Evolutionary conservation across 1,284 basidiomycete genomes (phyloP), one percentile per base, ranked within the genome.

Genomic region (Malassezia pachydermatis): DNA sequence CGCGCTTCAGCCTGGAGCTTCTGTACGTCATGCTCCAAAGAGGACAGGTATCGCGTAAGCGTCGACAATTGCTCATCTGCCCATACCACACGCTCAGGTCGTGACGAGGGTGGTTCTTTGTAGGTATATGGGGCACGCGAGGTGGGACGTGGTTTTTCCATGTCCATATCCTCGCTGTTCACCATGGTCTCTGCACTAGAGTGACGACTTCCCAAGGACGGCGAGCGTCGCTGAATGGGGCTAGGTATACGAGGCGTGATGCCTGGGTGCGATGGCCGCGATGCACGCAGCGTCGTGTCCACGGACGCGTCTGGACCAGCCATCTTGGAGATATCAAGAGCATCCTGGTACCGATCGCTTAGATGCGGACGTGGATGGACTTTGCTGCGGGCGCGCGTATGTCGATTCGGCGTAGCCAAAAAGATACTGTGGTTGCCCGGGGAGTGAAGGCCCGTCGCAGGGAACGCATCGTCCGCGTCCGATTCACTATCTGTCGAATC

Each of bases 101-200:
- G 41, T 9, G 41, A 17, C 6, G 34, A n/a, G 3, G 42, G 32
- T 10, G 24, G 32, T 9, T 32, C 34, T 10, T 19, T 23, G 25
- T 35, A 34, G 13, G 22, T 35, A 20, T 8, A 7, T 13, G 8
- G 7, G 22, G 42, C 30, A 16, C 25, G 32, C 23, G 36, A 30
- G 25, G n/a, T n/a, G n/a, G n/a, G n/a, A n/a, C n/a, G n/a, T n/a
- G n/a, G n/a, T n/a, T n/a, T n/a, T n/a, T n/a, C 22, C 22, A 10
- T n/a, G 3, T 38, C 36, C 13, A 24, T 38, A 11, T 51, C 49
- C 25, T 41, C 46, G 40, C 34, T 36, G 30, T 47, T 37, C 17
- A 52, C 50, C 34, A 37, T 41, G 19, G 50, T 52, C 27, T 52
- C 50, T 8, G 39, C 36, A 22, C 50, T 52, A 25, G 50, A 52